phyloP scores from a whole-genome alignment of 495 filamentous ascomycete species.

The Penicilliopsis zonata region DNA sequence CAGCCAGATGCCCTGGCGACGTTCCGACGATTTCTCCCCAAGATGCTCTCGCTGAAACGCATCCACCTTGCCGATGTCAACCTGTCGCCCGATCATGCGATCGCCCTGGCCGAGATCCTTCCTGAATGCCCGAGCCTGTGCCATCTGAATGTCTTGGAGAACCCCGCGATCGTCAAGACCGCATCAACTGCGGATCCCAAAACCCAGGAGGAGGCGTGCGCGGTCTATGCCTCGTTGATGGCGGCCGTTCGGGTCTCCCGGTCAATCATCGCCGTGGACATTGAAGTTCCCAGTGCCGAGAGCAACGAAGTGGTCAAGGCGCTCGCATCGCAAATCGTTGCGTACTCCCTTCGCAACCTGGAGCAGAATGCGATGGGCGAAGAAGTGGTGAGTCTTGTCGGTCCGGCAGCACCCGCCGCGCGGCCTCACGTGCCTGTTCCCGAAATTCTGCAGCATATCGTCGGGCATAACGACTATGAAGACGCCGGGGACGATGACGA shows the following conservation, averaged over 20 bases:
- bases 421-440: slow-evolving; percentile 36
- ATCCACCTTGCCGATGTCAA: slow-evolving; percentile 84
- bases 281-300: slow-evolving; percentile 69
- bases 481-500: slow-evolving; percentile 48
- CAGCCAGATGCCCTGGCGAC: slow-evolving; percentile 63
- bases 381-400: slow-evolving; percentile 24
- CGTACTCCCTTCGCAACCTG: slow-evolving; percentile 86
- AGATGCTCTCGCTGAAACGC: slow-evolving; percentile 67
- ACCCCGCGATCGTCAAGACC: slow-evolving; percentile 55
- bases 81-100: slow-evolving; percentile 73
- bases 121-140: slow-evolving; percentile 75
- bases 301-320: slow-evolving; percentile 85
- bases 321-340: slow-evolving; percentile 83
- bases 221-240: slow-evolving; percentile 84
- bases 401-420: slow-evolving; percentile 16
- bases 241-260: slow-evolving; percentile 76
- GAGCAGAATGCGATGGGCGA: slow-evolving; percentile 46
- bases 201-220: slow-evolving; percentile 82
- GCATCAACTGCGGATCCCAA: slow-evolving; percentile 59
- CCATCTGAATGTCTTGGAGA: slow-evolving; percentile 81
- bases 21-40: slow-evolving; percentile 74
- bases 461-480: slow-evolving; percentile 41
- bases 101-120: slow-evolving; percentile 78
- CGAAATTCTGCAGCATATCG: slow-evolving; percentile 57
- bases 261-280: slow-evolving; percentile 79